Percentiles rank a stretch among this genome's conserved stretches.
Conservation (phyloP, 2,329 filamentous ascomycete genomes). For the Hypocrella siamensis region DNA sequence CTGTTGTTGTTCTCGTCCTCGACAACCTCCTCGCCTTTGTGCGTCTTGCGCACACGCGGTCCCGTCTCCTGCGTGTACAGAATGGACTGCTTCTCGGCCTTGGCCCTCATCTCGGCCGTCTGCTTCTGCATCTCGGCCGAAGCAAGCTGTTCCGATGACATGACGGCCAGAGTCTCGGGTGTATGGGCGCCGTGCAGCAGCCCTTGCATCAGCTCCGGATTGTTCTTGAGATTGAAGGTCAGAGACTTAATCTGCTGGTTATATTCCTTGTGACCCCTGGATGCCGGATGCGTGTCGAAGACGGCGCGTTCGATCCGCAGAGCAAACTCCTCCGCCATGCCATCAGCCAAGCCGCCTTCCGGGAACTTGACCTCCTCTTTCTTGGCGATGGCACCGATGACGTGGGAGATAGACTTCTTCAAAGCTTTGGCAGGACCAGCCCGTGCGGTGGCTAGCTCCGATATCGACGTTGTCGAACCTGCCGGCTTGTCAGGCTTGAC, state of each 20-base stretch:
- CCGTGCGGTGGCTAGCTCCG: conserved; percentile 45
- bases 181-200: conserved; percentile 59
- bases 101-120: conserved; percentile 61
- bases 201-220: conserved; percentile 59
- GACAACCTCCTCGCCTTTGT: conserved; percentile 87
- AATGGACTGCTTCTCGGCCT: conserved; percentile 70
- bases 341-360: conserved; percentile 45
- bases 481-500: conserved; percentile 31
- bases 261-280: conserved; percentile 32
- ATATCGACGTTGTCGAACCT: conserved; percentile 34
- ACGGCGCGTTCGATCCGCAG: conserved; percentile 67
- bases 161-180: conserved; percentile 64
- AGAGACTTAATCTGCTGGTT: conserved; percentile 57
- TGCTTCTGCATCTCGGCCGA: conserved; percentile 75
- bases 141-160: conserved; percentile 82
- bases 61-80: conserved; percentile 55
- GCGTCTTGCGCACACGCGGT: conserved; percentile 72
- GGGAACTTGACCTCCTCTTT: conserved; percentile 46
- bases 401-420: conserved; percentile 49
- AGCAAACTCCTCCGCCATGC: conserved; percentile 53
- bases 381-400: conserved; percentile 53
- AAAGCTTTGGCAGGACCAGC: conserved; percentile 56
- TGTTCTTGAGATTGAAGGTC: conserved; percentile 77
- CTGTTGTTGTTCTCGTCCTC: conserved; percentile 50
- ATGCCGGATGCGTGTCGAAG: conserved; percentile 35